phyloP scores from a whole-genome alignment of 2,329 filamentous ascomycete species.

The Sclerotinia borealis region DNA sequence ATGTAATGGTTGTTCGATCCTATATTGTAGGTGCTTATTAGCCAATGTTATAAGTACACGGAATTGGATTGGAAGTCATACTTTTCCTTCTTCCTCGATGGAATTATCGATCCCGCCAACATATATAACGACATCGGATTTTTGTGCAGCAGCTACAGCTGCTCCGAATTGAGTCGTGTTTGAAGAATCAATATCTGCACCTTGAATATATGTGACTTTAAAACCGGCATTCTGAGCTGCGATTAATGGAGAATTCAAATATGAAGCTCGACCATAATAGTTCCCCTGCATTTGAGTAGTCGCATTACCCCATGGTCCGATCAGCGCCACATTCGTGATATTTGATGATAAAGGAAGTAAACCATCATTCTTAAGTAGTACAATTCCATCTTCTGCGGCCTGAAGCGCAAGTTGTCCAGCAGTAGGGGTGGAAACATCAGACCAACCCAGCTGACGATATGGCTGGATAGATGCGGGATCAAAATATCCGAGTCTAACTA shows the following conservation, averaged over 20 bases:
- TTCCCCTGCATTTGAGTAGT: constrained; percentile 26
- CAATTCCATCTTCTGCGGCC: constrained; percentile 25
- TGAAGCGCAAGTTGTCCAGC: constrained; percentile 20
- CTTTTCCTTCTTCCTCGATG: constrained; percentile 42
- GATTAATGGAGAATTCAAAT: constrained; percentile 33
- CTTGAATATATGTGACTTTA: constrained; percentile 33
- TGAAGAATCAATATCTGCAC: constrained; percentile 31
- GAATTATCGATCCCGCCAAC: constrained; percentile 49
- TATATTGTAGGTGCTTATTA: constrained; percentile 1
- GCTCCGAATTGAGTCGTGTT: constrained; percentile 28
- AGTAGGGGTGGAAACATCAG: constrained; percentile 27
- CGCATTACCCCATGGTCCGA: constrained; percentile 22
- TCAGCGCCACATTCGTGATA: constrained; percentile 19
- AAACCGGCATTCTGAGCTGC: constrained; percentile 38
- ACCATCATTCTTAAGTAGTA: constrained; percentile 26
- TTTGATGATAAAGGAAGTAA: constrained; percentile 16
- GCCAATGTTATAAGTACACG: background rate
- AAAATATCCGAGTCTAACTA: constrained; percentile 53
- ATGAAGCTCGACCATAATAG: constrained; percentile 23
- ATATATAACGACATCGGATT: constrained; percentile 47
- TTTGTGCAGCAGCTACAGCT: constrained; percentile 36
- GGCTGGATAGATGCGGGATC: constrained; percentile 40
- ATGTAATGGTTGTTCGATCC: constrained; percentile 46
- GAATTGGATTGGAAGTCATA: background rate
- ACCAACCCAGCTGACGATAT: constrained; percentile 48